phyloP scores from a whole-genome alignment of 768 basidiomycete genomes.

The Mycena alexandri region DNA sequence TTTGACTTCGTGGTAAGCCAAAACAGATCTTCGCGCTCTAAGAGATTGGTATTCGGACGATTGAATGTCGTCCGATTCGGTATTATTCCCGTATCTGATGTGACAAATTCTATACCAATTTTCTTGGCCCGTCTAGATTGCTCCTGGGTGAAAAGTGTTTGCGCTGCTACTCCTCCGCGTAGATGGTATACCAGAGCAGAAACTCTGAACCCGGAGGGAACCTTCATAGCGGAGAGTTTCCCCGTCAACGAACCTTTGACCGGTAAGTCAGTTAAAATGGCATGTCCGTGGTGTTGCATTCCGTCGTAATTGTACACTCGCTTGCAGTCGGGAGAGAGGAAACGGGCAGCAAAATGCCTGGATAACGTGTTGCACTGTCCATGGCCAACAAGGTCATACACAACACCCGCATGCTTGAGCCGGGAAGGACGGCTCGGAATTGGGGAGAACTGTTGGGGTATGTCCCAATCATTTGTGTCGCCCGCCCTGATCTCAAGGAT shows the following conservation, averaged over 20 bases:
- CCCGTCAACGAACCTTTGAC: background rate
- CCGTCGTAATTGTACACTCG: background rate
- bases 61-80: background rate
- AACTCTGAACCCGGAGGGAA: background rate
- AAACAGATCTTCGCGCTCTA: background rate
- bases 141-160: background rate
- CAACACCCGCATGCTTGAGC: background rate
- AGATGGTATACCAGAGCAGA: background rate
- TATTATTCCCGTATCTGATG: background rate
- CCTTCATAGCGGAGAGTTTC: background rate
- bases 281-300: background rate
- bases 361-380: background rate
- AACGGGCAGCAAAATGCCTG: background rate
- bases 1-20: background rate
- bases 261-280: background rate
- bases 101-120: background rate
- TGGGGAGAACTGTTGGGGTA: background rate
- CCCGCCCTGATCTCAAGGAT: background rate
- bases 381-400: background rate
- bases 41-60: background rate
- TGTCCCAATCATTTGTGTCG: background rate
- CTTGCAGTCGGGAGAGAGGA: slow-evolving; percentile 1
- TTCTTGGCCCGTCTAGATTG: background rate
- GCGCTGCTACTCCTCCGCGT: background rate
- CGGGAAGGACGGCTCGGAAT: background rate